Conservation (phyloP, 306 rosid species). For the Castanea crenata region DNA sequence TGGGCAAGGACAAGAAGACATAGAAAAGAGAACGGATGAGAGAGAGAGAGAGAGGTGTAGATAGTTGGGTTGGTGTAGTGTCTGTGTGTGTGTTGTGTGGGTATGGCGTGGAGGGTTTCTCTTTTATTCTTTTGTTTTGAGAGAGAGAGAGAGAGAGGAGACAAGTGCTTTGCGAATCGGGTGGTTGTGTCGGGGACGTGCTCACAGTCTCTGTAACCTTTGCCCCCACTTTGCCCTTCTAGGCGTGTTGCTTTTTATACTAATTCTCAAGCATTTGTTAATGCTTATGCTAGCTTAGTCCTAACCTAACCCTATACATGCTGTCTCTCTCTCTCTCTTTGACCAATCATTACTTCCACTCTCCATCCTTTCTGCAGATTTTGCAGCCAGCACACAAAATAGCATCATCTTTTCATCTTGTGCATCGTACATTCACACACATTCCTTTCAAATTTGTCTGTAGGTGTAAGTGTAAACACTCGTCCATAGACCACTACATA, state of each 20-base stretch:
- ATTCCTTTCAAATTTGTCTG: too few species aligned
- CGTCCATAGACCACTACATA: too few species aligned
- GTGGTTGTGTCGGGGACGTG: constrained; percentile 58
- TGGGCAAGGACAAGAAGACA: constrained; percentile 10
- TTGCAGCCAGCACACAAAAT: not conserved
- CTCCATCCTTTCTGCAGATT: not conserved
- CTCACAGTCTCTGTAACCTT: constrained; percentile 17
- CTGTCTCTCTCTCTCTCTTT: not conserved
- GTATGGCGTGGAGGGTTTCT: not conserved
- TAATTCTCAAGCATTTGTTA: too few species aligned
- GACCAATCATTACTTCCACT: constrained; percentile 6
- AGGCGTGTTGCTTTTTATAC: constrained; percentile 1
- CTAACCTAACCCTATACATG: not conserved
- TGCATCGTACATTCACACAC: not conserved
- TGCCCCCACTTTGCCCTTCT: not conserved
- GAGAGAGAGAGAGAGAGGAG: not conserved
- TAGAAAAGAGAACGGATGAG: not conserved
- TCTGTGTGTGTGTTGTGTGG: too few species aligned
- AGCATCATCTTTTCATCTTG: not conserved
- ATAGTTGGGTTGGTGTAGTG: not conserved
- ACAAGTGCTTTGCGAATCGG: constrained; percentile 25
- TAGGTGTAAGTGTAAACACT: too few species aligned
- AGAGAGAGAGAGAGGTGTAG: not conserved
- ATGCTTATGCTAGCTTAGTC: not conserved
- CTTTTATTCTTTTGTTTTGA: not conserved